Evolutionary conservation across 129 eudicot species (phyloP).

Genomic region (Apium graveolens): DNA sequence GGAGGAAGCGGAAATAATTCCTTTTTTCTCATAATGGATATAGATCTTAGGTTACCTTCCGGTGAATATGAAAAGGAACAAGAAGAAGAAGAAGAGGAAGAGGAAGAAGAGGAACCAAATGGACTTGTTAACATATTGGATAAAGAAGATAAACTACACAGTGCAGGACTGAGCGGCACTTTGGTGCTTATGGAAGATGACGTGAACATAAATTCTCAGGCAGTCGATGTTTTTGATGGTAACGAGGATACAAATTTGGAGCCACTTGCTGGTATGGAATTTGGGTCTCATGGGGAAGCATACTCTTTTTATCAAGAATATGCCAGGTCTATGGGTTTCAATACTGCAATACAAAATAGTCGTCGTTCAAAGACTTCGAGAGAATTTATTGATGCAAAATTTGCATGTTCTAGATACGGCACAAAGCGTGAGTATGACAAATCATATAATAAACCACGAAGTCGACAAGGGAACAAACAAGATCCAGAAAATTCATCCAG

Average conservation of each 20-base stretch:
- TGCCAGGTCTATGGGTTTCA: slow-evolving; percentile 82
- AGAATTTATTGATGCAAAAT: slow-evolving; percentile 91
- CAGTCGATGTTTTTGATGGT: slow-evolving; percentile 39
- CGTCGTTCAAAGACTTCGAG: slow-evolving; percentile 84
- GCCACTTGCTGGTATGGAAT: slow-evolving; percentile 92
- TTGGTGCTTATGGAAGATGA: slow-evolving; percentile 33
- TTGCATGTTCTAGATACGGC: slow-evolving; percentile 95
- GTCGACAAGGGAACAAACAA: slow-evolving; percentile 65
- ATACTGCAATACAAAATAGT: slow-evolving; percentile 86
- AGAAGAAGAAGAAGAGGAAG: slow-evolving; percentile 51
- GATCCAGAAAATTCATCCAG: slow-evolving; percentile 78
- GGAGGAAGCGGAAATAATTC: slow-evolving; percentile 10
- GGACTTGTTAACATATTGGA: slow-evolving; percentile 42
- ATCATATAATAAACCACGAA: slow-evolving; percentile 56
- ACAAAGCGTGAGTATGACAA: slow-evolving; percentile 93
- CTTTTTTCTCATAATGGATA: slow-evolving; percentile 47
- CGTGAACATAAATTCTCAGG: slow-evolving; percentile 31
- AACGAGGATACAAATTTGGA: slow-evolving; percentile 72
- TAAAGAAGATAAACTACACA: slow-evolving; percentile 48
- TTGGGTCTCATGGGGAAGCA: slow-evolving; percentile 86
- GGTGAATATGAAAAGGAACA: slow-evolving; percentile 69
- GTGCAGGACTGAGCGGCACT: slow-evolving; percentile 33
- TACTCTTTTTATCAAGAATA: slow-evolving; percentile 93
- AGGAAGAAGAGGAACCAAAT: slow-evolving; percentile 42
- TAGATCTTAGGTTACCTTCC: slow-evolving; percentile 89